A percentile compares a stretch with the other conserved stretches of the same genome.
These are phyloP conservation scores for Madurella fahalii DNA, from an alignment of 2,329 filamentous ascomycete genomes.

Conservation along the genomic window DNA sequence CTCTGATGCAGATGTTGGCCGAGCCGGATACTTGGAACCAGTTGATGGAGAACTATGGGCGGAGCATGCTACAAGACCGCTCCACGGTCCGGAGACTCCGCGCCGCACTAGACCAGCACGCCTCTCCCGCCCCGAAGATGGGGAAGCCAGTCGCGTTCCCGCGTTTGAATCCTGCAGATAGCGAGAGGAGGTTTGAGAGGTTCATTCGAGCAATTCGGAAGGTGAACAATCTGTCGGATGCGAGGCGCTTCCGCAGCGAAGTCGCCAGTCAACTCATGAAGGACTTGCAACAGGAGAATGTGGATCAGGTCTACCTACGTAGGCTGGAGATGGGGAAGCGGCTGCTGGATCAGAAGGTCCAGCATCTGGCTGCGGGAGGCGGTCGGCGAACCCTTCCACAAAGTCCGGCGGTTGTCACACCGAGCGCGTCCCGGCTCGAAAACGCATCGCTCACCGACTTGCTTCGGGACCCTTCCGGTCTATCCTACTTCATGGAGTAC, in stretches of 20 bases:
- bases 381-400: constrained; percentile 39
- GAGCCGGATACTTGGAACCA: constrained; percentile 99
- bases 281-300: constrained; percentile 71
- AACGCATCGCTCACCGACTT: constrained; percentile 77
- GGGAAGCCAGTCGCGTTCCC: constrained; percentile 68
- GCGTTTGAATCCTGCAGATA: constrained; percentile 74
- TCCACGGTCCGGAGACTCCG: constrained; percentile 91
- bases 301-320: constrained; percentile 82
- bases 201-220: constrained; percentile 88
- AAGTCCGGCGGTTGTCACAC: constrained; percentile 24
- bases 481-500: constrained; percentile 99
- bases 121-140: constrained; percentile 69
- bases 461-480: constrained; percentile 80
- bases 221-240: constrained; percentile 87
- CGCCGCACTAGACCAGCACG: constrained; percentile 89
- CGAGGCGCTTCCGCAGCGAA: constrained; percentile 85
- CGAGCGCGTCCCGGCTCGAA: constrained; percentile 60
- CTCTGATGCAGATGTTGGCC: constrained; percentile 72
- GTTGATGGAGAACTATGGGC: constrained; percentile 82
- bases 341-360: constrained; percentile 83
- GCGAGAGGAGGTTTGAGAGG: constrained; percentile 87
- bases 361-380: constrained; percentile 68
- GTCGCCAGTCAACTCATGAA: constrained; percentile 87
- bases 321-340: constrained; percentile 89
- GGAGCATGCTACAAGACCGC: constrained; percentile 85